phyloP scores from a whole-genome alignment of 441 rosid genomes.

The Mallotus japonicus region DNA sequence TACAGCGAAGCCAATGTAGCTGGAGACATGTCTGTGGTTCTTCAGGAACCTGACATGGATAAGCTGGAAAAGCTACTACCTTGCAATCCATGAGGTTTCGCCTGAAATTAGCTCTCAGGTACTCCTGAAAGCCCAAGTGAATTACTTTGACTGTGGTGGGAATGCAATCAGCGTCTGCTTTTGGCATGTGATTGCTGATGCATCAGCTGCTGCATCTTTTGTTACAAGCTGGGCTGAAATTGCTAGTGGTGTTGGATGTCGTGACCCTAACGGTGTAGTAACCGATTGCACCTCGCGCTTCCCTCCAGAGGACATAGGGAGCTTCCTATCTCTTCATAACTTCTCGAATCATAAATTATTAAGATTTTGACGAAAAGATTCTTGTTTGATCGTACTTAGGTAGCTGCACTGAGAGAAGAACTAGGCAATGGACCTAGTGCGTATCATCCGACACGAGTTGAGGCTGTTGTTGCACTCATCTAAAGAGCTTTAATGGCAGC shows the following conservation, averaged over 20 bases:
- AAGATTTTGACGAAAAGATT: constrained; percentile 27
- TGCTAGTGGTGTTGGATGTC: no score
- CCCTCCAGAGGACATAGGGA: not conserved
- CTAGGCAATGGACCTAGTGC: not conserved
- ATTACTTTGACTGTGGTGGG: constrained; percentile 31
- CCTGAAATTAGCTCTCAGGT: no score
- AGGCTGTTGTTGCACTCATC: constrained; percentile 31
- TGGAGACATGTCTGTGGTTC: constrained; percentile 9
- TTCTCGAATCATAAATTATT: not conserved
- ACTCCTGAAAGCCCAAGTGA: constrained; percentile 8
- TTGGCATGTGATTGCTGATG: not conserved
- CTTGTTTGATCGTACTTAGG: constrained; percentile 10
- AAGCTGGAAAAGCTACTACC: constrained; percentile 13
- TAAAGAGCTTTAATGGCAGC: constrained; percentile 10
- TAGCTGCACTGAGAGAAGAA: constrained; percentile 24
- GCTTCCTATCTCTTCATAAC: not conserved
- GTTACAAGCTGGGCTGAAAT: no score
- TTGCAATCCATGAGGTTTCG: not conserved
- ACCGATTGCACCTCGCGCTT: no score
- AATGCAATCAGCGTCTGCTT: constrained; percentile 19
- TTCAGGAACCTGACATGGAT: not conserved
- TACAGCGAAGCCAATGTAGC: constrained; percentile 21
- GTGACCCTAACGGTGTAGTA: no score
- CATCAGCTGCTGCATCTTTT: no score
- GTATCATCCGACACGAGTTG: constrained; percentile 26